phyloP scores from a whole-genome alignment of 306 rosid species.

The Glycine latifolia region DNA sequence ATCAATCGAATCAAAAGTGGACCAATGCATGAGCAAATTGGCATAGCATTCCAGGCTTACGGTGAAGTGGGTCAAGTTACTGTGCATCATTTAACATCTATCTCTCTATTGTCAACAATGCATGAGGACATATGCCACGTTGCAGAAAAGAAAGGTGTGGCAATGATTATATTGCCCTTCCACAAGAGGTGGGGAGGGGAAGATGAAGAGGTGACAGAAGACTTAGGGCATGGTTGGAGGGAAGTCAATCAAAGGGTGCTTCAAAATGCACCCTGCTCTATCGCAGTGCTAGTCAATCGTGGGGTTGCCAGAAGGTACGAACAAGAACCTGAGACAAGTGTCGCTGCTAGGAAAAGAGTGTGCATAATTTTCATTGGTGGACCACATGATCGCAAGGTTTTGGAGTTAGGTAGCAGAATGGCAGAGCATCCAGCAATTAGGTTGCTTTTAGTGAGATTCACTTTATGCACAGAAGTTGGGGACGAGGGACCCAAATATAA shows the following conservation, averaged over 20 bases:
- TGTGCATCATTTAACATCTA: constrained; percentile 39
- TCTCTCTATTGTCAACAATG: constrained; percentile 50
- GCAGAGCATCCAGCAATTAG: constrained; percentile 48
- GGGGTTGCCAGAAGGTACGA: background rate
- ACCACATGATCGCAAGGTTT: constrained; percentile 50
- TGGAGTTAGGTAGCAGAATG: constrained; percentile 55
- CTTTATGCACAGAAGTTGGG: background rate
- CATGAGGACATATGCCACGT: constrained; percentile 59
- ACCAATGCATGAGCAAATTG: constrained; percentile 40
- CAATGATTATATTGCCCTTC: constrained; percentile 51
- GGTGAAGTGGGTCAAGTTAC: constrained; percentile 41
- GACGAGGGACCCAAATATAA: background rate
- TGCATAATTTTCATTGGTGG: constrained; percentile 56
- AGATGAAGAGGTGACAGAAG: constrained; percentile 29
- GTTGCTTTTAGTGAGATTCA: constrained; percentile 46
- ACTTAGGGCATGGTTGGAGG: constrained; percentile 47
- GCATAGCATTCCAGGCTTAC: constrained; percentile 47
- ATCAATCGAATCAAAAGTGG: constrained; percentile 40
- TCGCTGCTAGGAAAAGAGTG: constrained; percentile 27
- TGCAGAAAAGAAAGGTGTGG: constrained; percentile 47
- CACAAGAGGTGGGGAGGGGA: constrained; percentile 47
- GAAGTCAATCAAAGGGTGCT: constrained; percentile 58
- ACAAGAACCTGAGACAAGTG: background rate
- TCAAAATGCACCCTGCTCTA: constrained; percentile 46
- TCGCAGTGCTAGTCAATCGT: constrained; percentile 47